Percentiles rank a stretch among this genome's conserved stretches.
phyloP scores from a whole-genome alignment of 1,284 basidiomycete genomes.

The Takashimella koratensis region DNA sequence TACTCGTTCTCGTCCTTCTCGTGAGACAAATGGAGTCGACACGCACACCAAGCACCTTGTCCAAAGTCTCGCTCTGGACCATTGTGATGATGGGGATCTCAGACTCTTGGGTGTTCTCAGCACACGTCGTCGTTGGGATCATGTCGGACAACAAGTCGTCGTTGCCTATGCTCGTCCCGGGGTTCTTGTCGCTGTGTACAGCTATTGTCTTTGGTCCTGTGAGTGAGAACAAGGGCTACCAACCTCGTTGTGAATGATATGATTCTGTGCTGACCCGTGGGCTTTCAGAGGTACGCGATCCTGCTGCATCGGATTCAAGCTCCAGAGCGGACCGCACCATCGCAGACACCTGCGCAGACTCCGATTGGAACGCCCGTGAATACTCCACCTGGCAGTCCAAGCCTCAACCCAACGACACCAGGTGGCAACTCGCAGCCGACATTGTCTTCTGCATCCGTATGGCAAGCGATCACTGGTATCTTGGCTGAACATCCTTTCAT shows the following conservation, averaged over 20 bases:
- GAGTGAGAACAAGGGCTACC: conserved; percentile 18
- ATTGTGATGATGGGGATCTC: conserved; percentile 71
- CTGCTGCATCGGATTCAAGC: conserved; percentile 75
- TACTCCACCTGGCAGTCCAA: background rate
- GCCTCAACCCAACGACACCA: background rate
- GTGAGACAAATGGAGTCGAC: conserved; percentile 68
- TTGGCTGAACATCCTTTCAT: conserved; percentile 11
- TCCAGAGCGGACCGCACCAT: conserved; percentile 58
- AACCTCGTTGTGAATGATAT: no score
- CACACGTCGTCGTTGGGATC: conserved; percentile 78
- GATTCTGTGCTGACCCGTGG: no score
- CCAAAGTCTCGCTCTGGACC: conserved; percentile 73
- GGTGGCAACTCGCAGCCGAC: background rate
- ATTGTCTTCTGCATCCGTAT: background rate
- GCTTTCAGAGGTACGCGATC: conserved; percentile 71
- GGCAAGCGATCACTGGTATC: background rate
- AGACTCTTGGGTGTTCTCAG: conserved; percentile 76
- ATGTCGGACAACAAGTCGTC: conserved; percentile 73
- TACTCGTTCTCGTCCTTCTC: conserved; percentile 63
- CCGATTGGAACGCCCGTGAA: conserved; percentile 25
- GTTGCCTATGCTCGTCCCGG: conserved; percentile 71
- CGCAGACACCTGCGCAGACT: conserved; percentile 20
- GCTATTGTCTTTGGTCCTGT: conserved; percentile 49
- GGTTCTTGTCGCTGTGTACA: conserved; percentile 59
- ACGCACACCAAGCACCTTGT: conserved; percentile 71